Evolutionary conservation across 306 rosid genomes (phyloP).

Genomic region (Elaeagnus macrophylla): DNA sequence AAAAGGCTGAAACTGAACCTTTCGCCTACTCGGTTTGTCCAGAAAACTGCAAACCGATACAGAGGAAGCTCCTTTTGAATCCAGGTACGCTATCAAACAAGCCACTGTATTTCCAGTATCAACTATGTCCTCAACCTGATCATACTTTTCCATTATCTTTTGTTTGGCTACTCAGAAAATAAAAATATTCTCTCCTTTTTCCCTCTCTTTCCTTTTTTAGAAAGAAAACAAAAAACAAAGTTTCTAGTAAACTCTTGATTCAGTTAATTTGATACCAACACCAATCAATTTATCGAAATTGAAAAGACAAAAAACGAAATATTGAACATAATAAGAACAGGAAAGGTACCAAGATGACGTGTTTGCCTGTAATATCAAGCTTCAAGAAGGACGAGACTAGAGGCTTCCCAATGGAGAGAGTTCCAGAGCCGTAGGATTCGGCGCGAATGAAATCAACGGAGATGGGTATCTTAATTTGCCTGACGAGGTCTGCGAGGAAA

Average conservation of each 20-base stretch:
- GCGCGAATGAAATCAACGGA: slow-evolving; percentile 57
- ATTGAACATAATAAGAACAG: background rate
- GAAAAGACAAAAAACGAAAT: background rate
- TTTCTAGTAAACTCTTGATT: no score
- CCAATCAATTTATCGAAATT: background rate
- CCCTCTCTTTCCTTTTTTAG: background rate
- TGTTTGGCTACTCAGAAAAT: no score
- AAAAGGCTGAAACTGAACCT: slow-evolving; percentile 42
- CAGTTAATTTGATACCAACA: no score
- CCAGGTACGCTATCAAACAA: slow-evolving; percentile 41
- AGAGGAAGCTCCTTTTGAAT: slow-evolving; percentile 68
- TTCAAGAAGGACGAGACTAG: slow-evolving; percentile 52
- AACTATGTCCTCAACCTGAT: slow-evolving; percentile 79
- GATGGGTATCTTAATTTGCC: slow-evolving; percentile 48
- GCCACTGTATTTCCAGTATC: slow-evolving; percentile 71
- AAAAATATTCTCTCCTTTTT: background rate
- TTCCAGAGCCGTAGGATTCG: slow-evolving; percentile 70
- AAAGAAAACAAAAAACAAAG: background rate
- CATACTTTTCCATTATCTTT: background rate
- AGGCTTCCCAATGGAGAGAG: slow-evolving; percentile 49
- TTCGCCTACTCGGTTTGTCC: slow-evolving; percentile 67
- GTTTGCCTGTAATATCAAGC: slow-evolving; percentile 47
- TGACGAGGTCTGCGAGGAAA: slow-evolving; percentile 77
- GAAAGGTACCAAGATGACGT: slow-evolving; percentile 59
- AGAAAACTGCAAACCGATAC: slow-evolving; percentile 78